These are phyloP conservation scores for Ganoderma sp. DNA, from an alignment of 1,284 basidiomycete genomes.

Conservation along the genomic window DNA sequence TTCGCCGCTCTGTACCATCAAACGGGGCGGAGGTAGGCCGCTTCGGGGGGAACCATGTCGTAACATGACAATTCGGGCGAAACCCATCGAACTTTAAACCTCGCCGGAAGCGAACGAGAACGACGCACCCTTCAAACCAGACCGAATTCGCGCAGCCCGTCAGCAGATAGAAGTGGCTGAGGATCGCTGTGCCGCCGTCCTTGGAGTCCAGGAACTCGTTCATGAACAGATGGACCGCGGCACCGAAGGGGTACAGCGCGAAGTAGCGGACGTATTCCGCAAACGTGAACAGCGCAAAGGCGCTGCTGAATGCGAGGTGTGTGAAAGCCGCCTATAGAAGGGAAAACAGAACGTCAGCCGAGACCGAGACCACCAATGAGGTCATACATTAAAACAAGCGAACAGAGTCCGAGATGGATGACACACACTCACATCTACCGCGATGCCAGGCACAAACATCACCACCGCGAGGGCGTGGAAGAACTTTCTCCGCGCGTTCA, in stretches of 20 bases:
- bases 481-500: constrained; percentile 97
- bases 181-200: constrained; percentile 94
- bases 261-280: constrained; percentile 97
- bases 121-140: constrained; percentile 91
- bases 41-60: not conserved
- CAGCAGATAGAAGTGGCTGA: constrained; percentile 97
- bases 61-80: not conserved
- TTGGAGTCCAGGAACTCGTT: constrained; percentile 97
- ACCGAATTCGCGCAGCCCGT: constrained; percentile 93
- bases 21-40: not conserved
- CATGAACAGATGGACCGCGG: constrained; percentile 93
- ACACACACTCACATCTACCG: constrained; percentile 84
- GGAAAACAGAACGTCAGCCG: constrained; percentile 18
- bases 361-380: constrained; percentile 6
- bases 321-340: constrained; percentile 87
- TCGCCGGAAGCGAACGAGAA: constrained; percentile 3
- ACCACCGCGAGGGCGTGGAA: constrained; percentile 96
- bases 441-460: constrained; percentile 96
- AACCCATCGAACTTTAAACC: not conserved
- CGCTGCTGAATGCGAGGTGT: constrained; percentile 91
- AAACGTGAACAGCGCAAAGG: constrained; percentile 94
- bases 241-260: constrained; percentile 96
- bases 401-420: constrained; percentile 8
- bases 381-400: constrained; percentile 5
- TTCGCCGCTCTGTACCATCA: not conserved